Evolutionary conservation across 768 basidiomycete genomes (phyloP), one percentile per base, ranked within the genome.

Genomic region (Suillus luteus): DNA sequence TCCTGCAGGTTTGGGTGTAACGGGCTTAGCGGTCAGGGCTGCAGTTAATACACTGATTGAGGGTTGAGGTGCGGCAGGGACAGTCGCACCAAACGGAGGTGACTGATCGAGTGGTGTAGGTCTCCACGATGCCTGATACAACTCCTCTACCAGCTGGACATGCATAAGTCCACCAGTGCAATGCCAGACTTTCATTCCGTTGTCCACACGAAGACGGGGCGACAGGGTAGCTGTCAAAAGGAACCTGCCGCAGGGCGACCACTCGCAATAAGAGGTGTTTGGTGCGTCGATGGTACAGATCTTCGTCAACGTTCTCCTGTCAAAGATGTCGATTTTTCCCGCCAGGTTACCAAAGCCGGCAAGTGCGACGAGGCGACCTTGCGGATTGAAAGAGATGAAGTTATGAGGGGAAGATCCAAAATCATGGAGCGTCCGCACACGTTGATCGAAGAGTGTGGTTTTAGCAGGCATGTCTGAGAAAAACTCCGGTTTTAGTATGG

Each of bases 291-390:
- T 92, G 43, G 77, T 79, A 48, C 88, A 86, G 61, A 91, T 85
- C 73, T 95, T 96, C 66, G 81, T 85, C 40, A 97, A 82, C 22
- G 89, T 87, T 60, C 93, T 90, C 22, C 96, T 88, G 76, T 99
- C 97, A 77, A 90, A 90, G 67, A 99, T 80, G 70, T 97, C 93
- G 65, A 96, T 88, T 75, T 95, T 93, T 22, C 97, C 97, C 0
- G 95, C 93, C 54, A 99, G 83, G 74, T 99, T 99, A 33, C 97
- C 96, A 76, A 99, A 99, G 7, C 97, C 97, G 1, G 94, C 97
- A 38, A 96, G 82, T 52, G 92, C 86, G 64, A 99, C 75, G 19
- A 99, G 59, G 4, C 94, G 88, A 10, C 90, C 91, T 76, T 99
- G 96, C 0, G 96, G 93, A 75, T 96, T 97, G 84, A 96, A 99